These are phyloP conservation scores for Globisporangium yorkense DNA, from an alignment of 352 stramenopile genomes.

Conservation along the genomic window DNA sequence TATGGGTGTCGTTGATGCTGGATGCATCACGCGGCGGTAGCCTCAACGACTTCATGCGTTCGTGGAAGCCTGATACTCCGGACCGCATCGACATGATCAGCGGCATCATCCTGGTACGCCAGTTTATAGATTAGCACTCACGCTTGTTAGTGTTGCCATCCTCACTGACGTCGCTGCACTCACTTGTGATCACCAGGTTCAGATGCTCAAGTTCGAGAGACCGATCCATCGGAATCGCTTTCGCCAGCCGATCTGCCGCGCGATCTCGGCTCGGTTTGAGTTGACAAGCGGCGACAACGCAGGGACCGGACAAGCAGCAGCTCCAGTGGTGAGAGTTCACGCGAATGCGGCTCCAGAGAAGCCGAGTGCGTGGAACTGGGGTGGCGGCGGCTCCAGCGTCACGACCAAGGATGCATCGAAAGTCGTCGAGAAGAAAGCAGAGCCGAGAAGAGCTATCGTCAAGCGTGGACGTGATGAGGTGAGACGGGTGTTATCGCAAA, in stretches of 20 bases:
- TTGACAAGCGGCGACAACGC: not conserved
- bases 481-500: not conserved
- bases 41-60: constrained; percentile 21
- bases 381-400: not conserved
- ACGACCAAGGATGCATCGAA: not conserved
- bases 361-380: constrained; percentile 12
- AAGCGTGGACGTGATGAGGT: constrained; percentile 13
- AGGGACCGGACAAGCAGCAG: not conserved
- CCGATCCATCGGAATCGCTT: constrained; percentile 53
- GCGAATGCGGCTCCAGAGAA: not conserved
- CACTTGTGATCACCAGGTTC: constrained; percentile 11
- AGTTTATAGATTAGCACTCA: too few species aligned
- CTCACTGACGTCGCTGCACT: constrained; percentile 4
- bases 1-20: constrained; percentile 12
- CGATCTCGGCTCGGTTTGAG: constrained; percentile 16
- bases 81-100: constrained; percentile 31
- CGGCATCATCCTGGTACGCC: constrained; percentile 39
- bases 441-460: not conserved
- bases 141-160: too few species aligned
- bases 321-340: not conserved
- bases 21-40: not conserved
- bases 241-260: constrained; percentile 29
- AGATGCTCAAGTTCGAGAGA: constrained; percentile 55
- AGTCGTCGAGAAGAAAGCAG: not conserved
- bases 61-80: constrained; percentile 5